Evolutionary conservation across 139 green algal genomes (phyloP), one percentile per base, ranked within the genome.

Genomic region (Tetraselmis striata): DNA sequence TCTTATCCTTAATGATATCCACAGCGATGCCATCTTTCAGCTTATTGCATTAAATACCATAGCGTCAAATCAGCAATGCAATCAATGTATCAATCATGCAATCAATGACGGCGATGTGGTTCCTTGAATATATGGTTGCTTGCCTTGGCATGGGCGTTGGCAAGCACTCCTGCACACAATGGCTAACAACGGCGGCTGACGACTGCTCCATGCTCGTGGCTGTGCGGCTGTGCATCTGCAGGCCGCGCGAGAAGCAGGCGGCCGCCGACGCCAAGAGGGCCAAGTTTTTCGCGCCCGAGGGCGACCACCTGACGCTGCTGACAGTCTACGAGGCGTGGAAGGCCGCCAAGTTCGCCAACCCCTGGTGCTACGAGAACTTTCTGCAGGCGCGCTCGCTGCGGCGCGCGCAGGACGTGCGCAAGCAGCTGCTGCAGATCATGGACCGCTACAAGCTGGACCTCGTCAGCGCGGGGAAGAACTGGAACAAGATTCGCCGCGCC

Each of bases 391-490:
- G 96, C 29, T 95, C 92, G 0, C 86, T 99, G 88, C 90, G 92
- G 79, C 90, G 96, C 30, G 96, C 96, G 1, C 95, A 97, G 84
- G 96, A 98, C 82, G 94, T 98, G 80, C 88, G 94, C 59, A 98
- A 98, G 89, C 95, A 99, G 93, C 92, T 99, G 79, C 86, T 98
- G 30, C 88, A 92, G 32, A 98, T 99, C 92, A 99, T 99, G 97
- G 97, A 99, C 88, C 85, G 94, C 1, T 99, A 99, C 92, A 98
- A 98, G 85, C 92, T 99, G 84, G 95, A 98, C 85, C 86, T 98
- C n/a, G 95, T 98, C 45, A 93, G 84, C 26, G 93, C 93, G 0
- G 95, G 96, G 25, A 86, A 90, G 29, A 95, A 97, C 88, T 98
- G 94, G 88, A 92, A 93, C 83, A 93, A 93, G 75, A 94, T 99